Evolutionary conservation across 2,329 filamentous ascomycete species (phyloP), one percentile per base, ranked within the genome.

Genomic region (Verticillium tricorpus): DNA sequence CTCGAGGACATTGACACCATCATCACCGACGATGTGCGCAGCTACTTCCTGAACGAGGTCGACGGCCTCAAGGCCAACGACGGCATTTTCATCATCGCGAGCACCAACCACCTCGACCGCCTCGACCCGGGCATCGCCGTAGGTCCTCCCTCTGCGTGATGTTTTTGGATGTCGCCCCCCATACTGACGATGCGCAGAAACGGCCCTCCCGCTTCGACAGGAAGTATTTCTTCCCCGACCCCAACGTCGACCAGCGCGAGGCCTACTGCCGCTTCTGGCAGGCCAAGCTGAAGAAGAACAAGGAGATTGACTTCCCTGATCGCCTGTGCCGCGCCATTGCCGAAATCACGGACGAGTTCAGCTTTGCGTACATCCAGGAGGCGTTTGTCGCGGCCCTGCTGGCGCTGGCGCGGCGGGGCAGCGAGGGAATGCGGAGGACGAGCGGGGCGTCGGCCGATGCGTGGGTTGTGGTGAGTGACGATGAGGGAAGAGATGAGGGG

Each of bases 1-100:
- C 89, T 91, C 62, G 89, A 91, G 71, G 89, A 91, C 65, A 80
- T 91, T 5, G 89, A 91, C 70, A 86, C 83, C 9, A 81, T 91
- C 37, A 82, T 91, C 55, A 80, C 79, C 12, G 83, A 87, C 60
- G 65, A 70, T 2, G 84, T 88, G 15, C 80, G 88, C 32, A 86
- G 82, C 59, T 91, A 89, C 76, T 91, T 91, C 74, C 78, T 91
- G 57, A 91, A 91, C 69, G 87, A 91, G 72, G 84, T 91, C 3
- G 89, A 91, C 64, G 89, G 89, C 0, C 82, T 91, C 12, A 84
- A 85, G 67, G 82, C 80, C 65, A 91, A 91, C 65, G 85, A 91
- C 65, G 89, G 89, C 12, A 89, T 91, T 59, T 82, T 90, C 67
- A 89, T 91, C 76, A 80, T 89, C 32, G 86, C 84, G 34, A 86